phyloP scores from a whole-genome alignment of 148 eudicot genomes.

The Bassia scoparia region DNA sequence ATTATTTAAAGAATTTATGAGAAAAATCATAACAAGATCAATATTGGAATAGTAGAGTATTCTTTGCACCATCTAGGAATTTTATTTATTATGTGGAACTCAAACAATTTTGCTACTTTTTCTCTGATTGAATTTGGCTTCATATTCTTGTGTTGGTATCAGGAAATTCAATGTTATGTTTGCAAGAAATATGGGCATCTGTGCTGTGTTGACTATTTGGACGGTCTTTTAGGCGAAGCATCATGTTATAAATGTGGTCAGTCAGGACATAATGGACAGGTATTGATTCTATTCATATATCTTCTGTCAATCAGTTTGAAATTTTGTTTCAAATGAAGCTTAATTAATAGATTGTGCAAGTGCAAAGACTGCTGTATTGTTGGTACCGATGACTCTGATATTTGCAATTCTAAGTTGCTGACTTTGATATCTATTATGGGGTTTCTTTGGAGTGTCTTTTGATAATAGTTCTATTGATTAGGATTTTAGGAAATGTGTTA shows the following conservation, averaged over 20 bases:
- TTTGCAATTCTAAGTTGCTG: no score
- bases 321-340: neutral
- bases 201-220: slow-evolving; percentile 64
- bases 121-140: neutral
- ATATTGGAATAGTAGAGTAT: neutral
- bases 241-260: slow-evolving; percentile 95
- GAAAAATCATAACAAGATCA: no score
- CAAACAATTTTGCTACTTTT: neutral
- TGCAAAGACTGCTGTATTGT: neutral
- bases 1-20: no score
- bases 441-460: no score
- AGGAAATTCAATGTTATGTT: slow-evolving; percentile 87
- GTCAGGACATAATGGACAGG: slow-evolving; percentile 85
- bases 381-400: no score
- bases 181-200: slow-evolving; percentile 85
- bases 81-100: neutral
- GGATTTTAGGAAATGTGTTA: no score
- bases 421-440: no score
- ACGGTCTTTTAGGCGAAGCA: slow-evolving; percentile 40
- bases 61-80: neutral
- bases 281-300: slow-evolving; percentile 24
- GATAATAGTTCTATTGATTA: no score
- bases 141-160: slow-evolving; percentile 16
- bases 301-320: neutral
- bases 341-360: neutral